Percentiles rank a stretch among this genome's conserved stretches.
Evolutionary conservation across 306 rosid species (phyloP).

Genomic region (Lathyrus aphaca): DNA sequence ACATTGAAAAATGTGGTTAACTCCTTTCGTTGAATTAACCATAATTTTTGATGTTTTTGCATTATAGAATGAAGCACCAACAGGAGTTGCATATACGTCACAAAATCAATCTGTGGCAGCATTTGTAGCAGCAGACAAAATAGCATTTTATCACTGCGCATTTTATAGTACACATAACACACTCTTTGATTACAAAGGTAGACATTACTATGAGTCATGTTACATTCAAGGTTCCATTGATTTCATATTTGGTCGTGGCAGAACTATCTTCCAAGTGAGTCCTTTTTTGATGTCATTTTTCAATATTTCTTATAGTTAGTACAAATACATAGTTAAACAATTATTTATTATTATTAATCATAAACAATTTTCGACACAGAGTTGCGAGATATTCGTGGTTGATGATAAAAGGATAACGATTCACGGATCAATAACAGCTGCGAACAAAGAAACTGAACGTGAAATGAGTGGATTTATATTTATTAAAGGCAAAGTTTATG

Average conservation of each 20-base stretch:
- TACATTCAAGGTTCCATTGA: slow-evolving; percentile 90
- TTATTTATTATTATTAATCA: not conserved
- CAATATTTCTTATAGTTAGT: too few relatives aligned
- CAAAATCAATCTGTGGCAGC: slow-evolving; percentile 97
- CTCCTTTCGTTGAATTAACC: too few relatives aligned
- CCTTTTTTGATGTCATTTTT: not conserved
- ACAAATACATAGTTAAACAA: too few relatives aligned
- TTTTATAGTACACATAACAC: slow-evolving; percentile 94
- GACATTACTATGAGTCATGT: slow-evolving; percentile 76
- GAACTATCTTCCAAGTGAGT: slow-evolving; percentile 61
- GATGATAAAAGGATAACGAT: slow-evolving; percentile 64
- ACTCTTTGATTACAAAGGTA: slow-evolving; percentile 82
- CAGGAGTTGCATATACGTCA: slow-evolving; percentile 87
- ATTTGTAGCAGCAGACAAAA: slow-evolving; percentile 73
- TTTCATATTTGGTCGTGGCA: slow-evolving; percentile 87
- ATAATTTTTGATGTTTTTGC: not conserved
- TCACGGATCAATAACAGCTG: slow-evolving; percentile 73
- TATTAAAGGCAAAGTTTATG: slow-evolving; percentile 60
- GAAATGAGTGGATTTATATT: slow-evolving; percentile 77
- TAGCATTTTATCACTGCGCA: slow-evolving; percentile 85
- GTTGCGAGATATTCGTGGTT: slow-evolving; percentile 74
- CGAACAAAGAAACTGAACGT: slow-evolving; percentile 44
- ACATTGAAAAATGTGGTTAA: too few relatives aligned
- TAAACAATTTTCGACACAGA: slow-evolving; percentile 43
- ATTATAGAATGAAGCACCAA: slow-evolving; percentile 94